Evolutionary conservation across 176 grass and related monocot genomes (phyloP), one percentile per base, ranked within the genome.

Genomic region (Dendrocalamus sinicus): DNA sequence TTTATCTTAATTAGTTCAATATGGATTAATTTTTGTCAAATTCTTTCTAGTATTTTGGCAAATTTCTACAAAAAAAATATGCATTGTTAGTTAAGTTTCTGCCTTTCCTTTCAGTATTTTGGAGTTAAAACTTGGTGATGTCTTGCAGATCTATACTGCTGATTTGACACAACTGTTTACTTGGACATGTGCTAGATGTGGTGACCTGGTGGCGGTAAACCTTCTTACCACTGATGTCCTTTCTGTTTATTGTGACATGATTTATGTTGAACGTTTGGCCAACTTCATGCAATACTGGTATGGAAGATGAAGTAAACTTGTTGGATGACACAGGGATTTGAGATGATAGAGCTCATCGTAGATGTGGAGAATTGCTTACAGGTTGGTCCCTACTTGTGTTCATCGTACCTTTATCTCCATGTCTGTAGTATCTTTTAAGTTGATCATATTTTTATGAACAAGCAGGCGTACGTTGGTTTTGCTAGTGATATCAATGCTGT

Each of bases 381-480:
- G 92, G 95, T 97, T 57, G 4, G 12, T 88, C 68, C 19, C 47
- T 74, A 67, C 78, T 51, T 79, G n/a, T 54, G 37, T 68, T 62
- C 52, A 5, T 62, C 1, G 0, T 30, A 12, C 52, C 19, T 52
- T 73, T 67, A 35, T 92, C 39, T 81, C 73, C 83, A 6, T 39
- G 22, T 12, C 9, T 32, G 23, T 83, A 46, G 15, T 59, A 35
- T 89, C 51, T 48, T 28, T 15, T 85, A 60, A 77, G 13, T 46
- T 87, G 26, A 78, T 78, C 3, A 0, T 41, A 20, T 74, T 67
- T 69, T 48, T 12, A 19, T 86, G 64, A 70, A 58, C 45, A 66
- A 54, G 47, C 92, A 99, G 96, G 96, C 96, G 76, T 99, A 92
- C 83, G 90, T 99, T 28, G 96, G 96, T 88, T 88, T 96, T 91